Base-by-base conservation (phyloP, 176 grass and related monocot genomes). In the bread wheat (Triticum aestivum) region DNA sequence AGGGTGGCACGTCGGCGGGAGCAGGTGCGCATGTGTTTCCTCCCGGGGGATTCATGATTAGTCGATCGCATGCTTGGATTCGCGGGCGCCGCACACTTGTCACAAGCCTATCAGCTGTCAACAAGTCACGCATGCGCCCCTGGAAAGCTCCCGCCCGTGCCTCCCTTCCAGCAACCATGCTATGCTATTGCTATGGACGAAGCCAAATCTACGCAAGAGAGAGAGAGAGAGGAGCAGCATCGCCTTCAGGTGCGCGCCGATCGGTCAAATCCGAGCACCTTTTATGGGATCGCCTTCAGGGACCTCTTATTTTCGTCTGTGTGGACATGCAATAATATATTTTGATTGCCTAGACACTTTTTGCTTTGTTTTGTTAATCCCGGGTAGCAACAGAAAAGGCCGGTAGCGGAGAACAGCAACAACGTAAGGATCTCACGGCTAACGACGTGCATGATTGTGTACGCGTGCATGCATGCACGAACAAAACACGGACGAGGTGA, bases 1-100 rank as follows among this genome's bases (percentile, higher is more conserved):
- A 52, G 63, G 34, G 84, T 61, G 75, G 67, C 87, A 74, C 58
- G 89, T 12, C 66, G 20, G 83, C 58, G 74, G 8, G 17, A 10
- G 64, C 39, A 41, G 39, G 39, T 1, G 29, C 65, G 69, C 47
- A 26, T 82, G 79, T 52, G 54, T 58, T 58, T 82, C 12, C 29
- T 47, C 10, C 7, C 17, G 11, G 63, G 84, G 52, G 58, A 44
- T 71, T 74, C 65, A 79, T 83, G 84, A 67, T 87, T 34, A 74
- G 44, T 87, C 65, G 10, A 73, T 66, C 73, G 84, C 84, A 81
- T 90, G 79, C 27, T 90, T 21, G 20, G 58, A 29, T 54, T 79
- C 26, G 44, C 44, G 44, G 44, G 30, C 74, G 27, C 44, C 75
- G 49, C 62, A 33, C 24, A 15, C 66, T 14, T 51, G 21, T 69